Percentiles rank a stretch among this genome's conserved stretches.
Conservation (phyloP, 2,329 filamentous ascomycete genomes). For the Beauveria brongniartii region DNA sequence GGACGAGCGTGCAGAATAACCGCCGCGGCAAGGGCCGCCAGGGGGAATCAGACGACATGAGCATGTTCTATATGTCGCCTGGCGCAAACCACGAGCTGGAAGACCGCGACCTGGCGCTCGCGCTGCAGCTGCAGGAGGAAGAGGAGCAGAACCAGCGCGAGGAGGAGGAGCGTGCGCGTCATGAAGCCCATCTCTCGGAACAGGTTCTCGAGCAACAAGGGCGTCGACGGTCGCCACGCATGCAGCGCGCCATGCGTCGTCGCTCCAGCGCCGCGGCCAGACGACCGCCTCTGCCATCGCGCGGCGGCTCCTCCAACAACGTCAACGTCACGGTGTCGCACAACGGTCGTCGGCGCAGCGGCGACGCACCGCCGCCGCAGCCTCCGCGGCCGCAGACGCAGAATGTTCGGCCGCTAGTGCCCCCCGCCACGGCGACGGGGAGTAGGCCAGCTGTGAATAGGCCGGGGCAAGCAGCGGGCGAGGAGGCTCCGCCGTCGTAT, state of each 20-base stretch:
- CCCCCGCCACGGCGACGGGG: conserved; percentile 20
- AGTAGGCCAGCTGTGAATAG: conserved; percentile 15
- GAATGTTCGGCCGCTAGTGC: conserved; percentile 40
- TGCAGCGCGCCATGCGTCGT: background rate
- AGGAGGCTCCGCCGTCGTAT: conserved; percentile 48
- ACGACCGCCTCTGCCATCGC: conserved; percentile 23
- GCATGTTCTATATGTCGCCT: conserved; percentile 18
- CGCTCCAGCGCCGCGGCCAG: conserved; percentile 35
- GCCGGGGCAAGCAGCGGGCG: conserved; percentile 26
- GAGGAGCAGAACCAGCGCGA: conserved; percentile 74
- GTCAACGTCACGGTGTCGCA: conserved; percentile 1
- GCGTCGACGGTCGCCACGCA: conserved; percentile 19
- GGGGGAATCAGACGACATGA: conserved; percentile 2
- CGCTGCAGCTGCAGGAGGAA: conserved; percentile 88
- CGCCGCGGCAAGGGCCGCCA: conserved; percentile 22
- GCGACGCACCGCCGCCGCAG: conserved; percentile 5
- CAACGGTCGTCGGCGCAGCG: background rate
- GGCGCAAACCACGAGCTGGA: conserved; percentile 55
- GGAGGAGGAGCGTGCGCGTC: conserved; percentile 51
- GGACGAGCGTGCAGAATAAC: conserved; percentile 45
- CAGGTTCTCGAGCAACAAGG: conserved; percentile 62
- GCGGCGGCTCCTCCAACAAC: conserved; percentile 19
- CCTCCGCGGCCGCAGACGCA: conserved; percentile 16
- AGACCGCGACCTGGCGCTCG: conserved; percentile 80
- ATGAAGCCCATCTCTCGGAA: conserved; percentile 62